These are phyloP conservation scores for Pugionium cornutum DNA, from an alignment of 345 rosid genomes.

Conservation along the genomic window DNA sequence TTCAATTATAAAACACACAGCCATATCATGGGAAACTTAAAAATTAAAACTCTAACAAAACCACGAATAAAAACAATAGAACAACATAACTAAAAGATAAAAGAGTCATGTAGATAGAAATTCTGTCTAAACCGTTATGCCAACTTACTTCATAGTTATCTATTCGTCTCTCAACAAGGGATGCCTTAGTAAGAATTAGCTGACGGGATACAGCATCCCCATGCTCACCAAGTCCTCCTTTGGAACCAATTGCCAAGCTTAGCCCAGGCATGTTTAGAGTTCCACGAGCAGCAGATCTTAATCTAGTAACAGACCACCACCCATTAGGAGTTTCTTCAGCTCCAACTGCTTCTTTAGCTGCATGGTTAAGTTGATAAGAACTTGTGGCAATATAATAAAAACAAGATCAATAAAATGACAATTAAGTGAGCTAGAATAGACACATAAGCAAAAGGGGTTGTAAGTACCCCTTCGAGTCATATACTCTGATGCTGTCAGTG, in stretches of 20 bases:
- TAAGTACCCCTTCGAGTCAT: constrained; percentile 72
- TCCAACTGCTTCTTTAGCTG: constrained; percentile 93
- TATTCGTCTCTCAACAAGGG: constrained; percentile 94
- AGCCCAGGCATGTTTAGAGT: constrained; percentile 79
- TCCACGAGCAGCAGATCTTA: constrained; percentile 95
- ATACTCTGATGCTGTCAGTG: constrained; percentile 66
- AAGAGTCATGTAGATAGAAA: constrained; percentile 2
- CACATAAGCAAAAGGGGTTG: constrained; percentile 15
- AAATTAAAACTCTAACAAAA: constrained; percentile 3
- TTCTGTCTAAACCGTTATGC: constrained; percentile 31
- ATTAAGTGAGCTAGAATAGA: constrained; percentile 13
- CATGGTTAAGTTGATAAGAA: constrained; percentile 22
- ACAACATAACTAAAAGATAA: not conserved
- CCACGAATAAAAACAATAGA: not conserved
- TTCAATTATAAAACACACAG: constrained; percentile 12
- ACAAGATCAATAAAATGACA: constrained; percentile 2
- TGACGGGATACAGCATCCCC: constrained; percentile 93
- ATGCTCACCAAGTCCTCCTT: constrained; percentile 96
- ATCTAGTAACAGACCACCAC: constrained; percentile 87
- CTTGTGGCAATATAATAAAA: constrained; percentile 5
- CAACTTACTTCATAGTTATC: constrained; percentile 99
- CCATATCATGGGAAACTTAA: constrained; percentile 3
- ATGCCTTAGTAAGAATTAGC: constrained; percentile 80
- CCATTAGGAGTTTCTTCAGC: constrained; percentile 91
- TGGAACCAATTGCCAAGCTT: constrained; percentile 84